Evolutionary conservation across 2,329 filamentous ascomycete species (phyloP).

Genomic region (Cytospora leucostoma): DNA sequence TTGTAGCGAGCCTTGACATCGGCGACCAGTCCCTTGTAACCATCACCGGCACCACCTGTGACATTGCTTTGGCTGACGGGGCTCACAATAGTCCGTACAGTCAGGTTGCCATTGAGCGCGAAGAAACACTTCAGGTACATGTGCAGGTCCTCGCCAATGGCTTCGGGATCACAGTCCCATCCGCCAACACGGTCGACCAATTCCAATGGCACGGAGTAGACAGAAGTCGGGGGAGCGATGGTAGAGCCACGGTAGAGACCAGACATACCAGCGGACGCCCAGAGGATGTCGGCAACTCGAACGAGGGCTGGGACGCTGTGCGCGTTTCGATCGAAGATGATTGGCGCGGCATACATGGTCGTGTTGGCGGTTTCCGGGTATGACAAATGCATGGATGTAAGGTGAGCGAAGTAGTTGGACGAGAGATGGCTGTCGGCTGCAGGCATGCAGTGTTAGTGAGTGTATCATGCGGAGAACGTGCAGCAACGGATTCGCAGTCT

Average conservation of each 20-base stretch:
- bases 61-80: conserved; percentile 75
- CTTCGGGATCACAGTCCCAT: conserved; percentile 70
- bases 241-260: conserved; percentile 65
- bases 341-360: conserved; percentile 68
- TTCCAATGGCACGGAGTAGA: conserved; percentile 69
- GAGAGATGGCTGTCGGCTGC: conserved; percentile 71
- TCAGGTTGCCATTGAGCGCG: conserved; percentile 68
- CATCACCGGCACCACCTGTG: conserved; percentile 58
- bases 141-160: conserved; percentile 75
- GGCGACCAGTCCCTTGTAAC: conserved; percentile 53
- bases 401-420: conserved; percentile 65
- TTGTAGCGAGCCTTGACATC: conserved; percentile 68
- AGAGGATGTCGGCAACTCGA: conserved; percentile 71
- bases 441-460: conserved; percentile 34
- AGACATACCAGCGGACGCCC: conserved; percentile 70
- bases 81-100: conserved; percentile 63
- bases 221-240: conserved; percentile 71
- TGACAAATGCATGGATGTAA: conserved; percentile 63
- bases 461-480: conserved; percentile 32
- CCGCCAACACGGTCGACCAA: conserved; percentile 69
- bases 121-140: conserved; percentile 82
- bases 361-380: conserved; percentile 61
- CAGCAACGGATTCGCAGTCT: conserved; percentile 16
- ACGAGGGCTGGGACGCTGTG: conserved; percentile 68
- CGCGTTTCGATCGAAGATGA: conserved; percentile 74